Base-by-base conservation (phyloP, 352 stramenopile species). In the Pythium sp. region DNA sequence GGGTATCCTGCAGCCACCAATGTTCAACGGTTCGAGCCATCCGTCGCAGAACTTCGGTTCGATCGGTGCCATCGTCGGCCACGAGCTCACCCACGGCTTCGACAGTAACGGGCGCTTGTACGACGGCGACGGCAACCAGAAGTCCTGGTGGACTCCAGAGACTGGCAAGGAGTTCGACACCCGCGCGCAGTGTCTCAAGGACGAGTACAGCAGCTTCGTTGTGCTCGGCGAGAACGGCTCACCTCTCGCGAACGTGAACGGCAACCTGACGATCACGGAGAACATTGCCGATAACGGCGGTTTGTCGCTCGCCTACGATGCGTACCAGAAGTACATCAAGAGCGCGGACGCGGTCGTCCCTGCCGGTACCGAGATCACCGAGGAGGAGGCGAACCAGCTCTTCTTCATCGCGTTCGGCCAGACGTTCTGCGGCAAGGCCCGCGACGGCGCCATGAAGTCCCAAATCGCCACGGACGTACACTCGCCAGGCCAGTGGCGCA, bases 61-160 rank as follows among this genome's bases (percentile, higher is more conserved):
- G 0, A 94, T 98, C 68, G 92, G 92, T 22, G 84, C 91, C 15
- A 84, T 98, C 20, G 91, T 97, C 7, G 95, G 92, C 0, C 95
- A 98, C 71, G 95, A 98, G 74, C 95, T 98, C 71, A 97, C 90
- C 8, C 95, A 98, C 65, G 95, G 92, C 1, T 98, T 98, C 65
- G 95, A 98, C 72, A 90, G 94, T 63, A 87, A 93, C 67, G 94
- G 94, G 43, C 78, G 84, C 7, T 89, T 97, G 53, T 97, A 86
- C 58, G 81, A 94, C 58, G 89, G 71, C 32, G 68, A 87, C 46
- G 95, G 95, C 22, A 97, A 96, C 60, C 85, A 96, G 75, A 80
- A 90, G 12, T 78, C 92, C 70, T 98, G 95, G 93, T 98, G 95
- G 94, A 96, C 86, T 5, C 41, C 81, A 32, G 73, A 77, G 30